Evolutionary conservation across 208 protist species (phyloP).

Genomic region (Leishmania tarentolae): DNA sequence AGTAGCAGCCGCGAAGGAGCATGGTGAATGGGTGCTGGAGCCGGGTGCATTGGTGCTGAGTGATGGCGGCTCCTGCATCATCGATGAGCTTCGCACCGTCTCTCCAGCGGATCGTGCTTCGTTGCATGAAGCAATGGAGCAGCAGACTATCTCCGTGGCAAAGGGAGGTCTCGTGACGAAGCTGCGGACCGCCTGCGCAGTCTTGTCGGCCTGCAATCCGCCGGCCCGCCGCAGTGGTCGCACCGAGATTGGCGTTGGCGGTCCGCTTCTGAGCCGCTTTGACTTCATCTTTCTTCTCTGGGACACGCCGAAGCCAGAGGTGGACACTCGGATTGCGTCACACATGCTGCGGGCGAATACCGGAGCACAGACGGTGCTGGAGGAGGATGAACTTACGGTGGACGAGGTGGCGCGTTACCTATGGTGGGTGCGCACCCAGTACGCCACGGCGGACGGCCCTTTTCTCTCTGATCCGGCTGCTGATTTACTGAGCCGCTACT

Average conservation of each 20-base stretch:
- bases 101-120: conserved; percentile 92
- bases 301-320: conserved; percentile 85
- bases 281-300: conserved; percentile 97
- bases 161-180: conserved; percentile 97
- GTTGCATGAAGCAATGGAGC: conserved; percentile 99
- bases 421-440: conserved; percentile 81
- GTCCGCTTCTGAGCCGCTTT: conserved; percentile 96
- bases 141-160: conserved; percentile 96
- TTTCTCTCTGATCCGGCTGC: conserved; percentile 71
- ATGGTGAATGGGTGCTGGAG: conserved; percentile 94
- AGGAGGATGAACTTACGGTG: conserved; percentile 36
- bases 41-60: conserved; percentile 96
- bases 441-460: conserved; percentile 64
- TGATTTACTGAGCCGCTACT: conserved; percentile 80
- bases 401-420: conserved; percentile 77
- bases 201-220: conserved; percentile 97
- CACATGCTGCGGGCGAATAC: conserved; percentile 78
- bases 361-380: conserved; percentile 27
- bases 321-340: conserved; percentile 86
- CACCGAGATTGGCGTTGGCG: conserved; percentile 93
- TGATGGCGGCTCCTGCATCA: conserved; percentile 97
- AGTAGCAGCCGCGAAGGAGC: conserved; percentile 87
- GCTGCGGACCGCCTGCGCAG: conserved; percentile 92
- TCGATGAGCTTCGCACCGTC: conserved; percentile 98
- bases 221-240: conserved; percentile 57